phyloP scores from a whole-genome alignment of 1,284 basidiomycete genomes.

The Dichomitus squalens region DNA sequence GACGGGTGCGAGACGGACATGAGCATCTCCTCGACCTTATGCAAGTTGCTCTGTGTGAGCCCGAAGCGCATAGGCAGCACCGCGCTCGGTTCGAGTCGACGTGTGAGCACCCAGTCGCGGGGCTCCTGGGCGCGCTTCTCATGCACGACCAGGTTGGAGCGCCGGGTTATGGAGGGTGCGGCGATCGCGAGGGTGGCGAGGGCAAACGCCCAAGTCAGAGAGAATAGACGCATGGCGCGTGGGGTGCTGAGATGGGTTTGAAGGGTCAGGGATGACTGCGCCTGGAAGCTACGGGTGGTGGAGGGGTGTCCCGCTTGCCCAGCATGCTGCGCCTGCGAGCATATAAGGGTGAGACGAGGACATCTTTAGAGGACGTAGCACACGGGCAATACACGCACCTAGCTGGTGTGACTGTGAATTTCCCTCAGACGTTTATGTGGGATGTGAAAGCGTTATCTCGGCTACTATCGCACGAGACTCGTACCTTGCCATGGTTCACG shows the following conservation, averaged over 20 bases:
- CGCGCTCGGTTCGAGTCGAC: slow-evolving; percentile 27
- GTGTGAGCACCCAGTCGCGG: slow-evolving; percentile 23
- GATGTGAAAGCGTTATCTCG: not conserved
- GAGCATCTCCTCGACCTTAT: slow-evolving; percentile 40
- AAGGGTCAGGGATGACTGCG: slow-evolving; percentile 4
- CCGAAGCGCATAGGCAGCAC: slow-evolving; percentile 37
- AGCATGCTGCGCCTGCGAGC: not conserved
- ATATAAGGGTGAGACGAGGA: slow-evolving; percentile 7
- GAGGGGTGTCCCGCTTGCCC: slow-evolving; percentile 4
- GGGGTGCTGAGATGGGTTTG: not conserved
- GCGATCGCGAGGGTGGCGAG: slow-evolving; percentile 20
- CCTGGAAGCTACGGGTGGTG: too few relatives aligned
- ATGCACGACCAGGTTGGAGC: slow-evolving; percentile 29
- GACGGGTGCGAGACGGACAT: slow-evolving; percentile 40
- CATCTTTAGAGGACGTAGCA: slow-evolving; percentile 1
- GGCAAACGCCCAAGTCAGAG: slow-evolving; percentile 5
- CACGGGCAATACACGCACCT: not conserved
- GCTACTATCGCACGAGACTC: not conserved
- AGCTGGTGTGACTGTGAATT: not conserved
- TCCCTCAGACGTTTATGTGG: not conserved
- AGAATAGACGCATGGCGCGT: slow-evolving; percentile 14
- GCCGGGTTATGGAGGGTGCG: slow-evolving; percentile 18
- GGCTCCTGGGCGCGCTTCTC: slow-evolving; percentile 33
- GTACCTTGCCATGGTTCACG: not conserved
- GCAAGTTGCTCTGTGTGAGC: slow-evolving; percentile 39